Conservation (phyloP, 1,284 basidiomycete genomes). For the Ceratobasidium sp. region DNA sequence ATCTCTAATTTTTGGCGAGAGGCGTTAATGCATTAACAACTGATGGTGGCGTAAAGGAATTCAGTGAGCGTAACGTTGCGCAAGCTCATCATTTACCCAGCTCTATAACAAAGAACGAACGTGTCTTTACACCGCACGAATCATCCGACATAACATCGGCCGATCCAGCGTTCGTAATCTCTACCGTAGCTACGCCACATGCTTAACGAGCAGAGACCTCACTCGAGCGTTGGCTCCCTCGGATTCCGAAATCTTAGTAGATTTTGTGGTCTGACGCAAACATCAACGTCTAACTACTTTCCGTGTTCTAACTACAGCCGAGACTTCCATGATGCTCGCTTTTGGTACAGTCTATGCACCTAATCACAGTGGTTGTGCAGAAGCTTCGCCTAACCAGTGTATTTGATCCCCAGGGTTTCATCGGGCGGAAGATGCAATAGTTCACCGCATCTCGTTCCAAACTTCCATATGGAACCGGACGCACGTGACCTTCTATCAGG, state of each 20-base stretch:
- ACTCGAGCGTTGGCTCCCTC: no score
- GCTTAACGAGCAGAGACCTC: neutral
- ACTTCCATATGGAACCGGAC: neutral
- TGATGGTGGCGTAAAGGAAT: neutral
- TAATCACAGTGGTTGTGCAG: no score
- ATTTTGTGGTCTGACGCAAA: no score
- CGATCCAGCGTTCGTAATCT: neutral
- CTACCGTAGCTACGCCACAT: neutral
- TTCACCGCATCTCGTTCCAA: no score
- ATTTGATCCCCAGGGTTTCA: neutral
- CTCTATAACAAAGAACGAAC: neutral
- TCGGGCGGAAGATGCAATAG: no score
- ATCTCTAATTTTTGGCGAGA: no score
- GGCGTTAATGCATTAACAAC: neutral
- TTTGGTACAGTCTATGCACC: no score
- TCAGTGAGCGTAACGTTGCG: neutral
- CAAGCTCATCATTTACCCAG: neutral
- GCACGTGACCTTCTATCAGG: conserved; percentile 39
- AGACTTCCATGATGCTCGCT: no score
- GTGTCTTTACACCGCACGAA: neutral
- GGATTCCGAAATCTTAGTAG: no score
- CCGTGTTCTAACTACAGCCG: no score
- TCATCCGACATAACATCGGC: neutral
- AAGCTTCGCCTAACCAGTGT: no score
- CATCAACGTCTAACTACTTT: no score